Evolutionary conservation across 2,329 filamentous ascomycete species (phyloP).

Genomic region (Fusarium chlamydosporum): DNA sequence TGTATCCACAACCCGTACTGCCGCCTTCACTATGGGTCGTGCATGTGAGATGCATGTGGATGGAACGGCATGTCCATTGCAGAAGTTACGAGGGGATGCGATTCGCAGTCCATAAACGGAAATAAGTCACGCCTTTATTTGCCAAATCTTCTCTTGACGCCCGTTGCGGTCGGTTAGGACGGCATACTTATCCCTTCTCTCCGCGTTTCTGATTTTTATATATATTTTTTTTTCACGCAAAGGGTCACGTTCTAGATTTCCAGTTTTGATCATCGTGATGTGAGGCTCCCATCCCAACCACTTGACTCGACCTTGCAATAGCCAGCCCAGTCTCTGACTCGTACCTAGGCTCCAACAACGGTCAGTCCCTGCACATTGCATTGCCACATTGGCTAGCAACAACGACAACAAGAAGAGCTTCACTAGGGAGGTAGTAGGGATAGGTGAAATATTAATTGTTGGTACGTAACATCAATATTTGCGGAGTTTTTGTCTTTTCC

Average conservation of each 20-base stretch:
- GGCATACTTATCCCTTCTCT: constrained; percentile 8
- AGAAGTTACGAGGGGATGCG: constrained; percentile 21
- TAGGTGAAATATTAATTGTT: not conserved
- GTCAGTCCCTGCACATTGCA: not conserved
- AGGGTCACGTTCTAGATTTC: constrained; percentile 18
- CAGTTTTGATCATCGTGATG: not conserved
- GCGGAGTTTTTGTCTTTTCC: not conserved
- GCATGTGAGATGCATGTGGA: constrained; percentile 5
- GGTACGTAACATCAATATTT: not conserved
- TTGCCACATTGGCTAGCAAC: not conserved
- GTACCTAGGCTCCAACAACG: not conserved
- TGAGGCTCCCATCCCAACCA: no score
- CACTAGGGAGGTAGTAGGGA: no score
- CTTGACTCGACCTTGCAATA: constrained; percentile 11
- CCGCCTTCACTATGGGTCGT: constrained; percentile 21
- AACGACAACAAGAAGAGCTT: not conserved
- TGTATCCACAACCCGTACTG: constrained; percentile 30
- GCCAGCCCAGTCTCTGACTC: constrained; percentile 17
- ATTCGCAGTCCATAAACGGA: constrained; percentile 17
- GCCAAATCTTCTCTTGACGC: constrained; percentile 10
- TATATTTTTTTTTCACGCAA: not conserved
- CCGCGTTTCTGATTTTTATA: not conserved
- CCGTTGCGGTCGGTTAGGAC: constrained; percentile 10
- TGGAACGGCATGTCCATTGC: not conserved
- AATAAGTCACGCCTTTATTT: constrained; percentile 35